Evolutionary conservation across 495 filamentous ascomycete genomes (phyloP).

Genomic region (Pseudoneurospora amorphoporcata): DNA sequence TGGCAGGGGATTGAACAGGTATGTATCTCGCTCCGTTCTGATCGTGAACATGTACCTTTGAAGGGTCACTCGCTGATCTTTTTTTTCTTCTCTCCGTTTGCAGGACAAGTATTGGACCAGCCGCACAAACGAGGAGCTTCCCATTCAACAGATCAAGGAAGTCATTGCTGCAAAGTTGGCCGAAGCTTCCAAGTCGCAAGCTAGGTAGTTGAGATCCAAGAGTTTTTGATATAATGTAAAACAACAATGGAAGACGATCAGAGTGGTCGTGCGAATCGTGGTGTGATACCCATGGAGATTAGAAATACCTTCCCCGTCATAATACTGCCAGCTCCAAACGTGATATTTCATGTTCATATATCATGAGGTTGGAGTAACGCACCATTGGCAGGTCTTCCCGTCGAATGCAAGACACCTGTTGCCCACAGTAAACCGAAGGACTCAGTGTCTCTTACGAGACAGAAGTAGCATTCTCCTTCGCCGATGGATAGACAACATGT

Average conservation of each 20-base stretch:
- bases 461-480: not conserved
- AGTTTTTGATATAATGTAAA: not conserved
- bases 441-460: not conserved
- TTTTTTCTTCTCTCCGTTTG: not conserved
- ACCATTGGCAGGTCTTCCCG: not conserved
- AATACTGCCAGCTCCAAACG: not conserved
- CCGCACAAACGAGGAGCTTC: conserved; percentile 40
- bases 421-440: not conserved
- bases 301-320: not conserved
- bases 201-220: not conserved
- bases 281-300: not conserved
- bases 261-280: not conserved
- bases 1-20: conserved; percentile 65
- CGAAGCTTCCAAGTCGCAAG: conserved; percentile 10
- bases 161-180: conserved; percentile 33
- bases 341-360: not conserved
- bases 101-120: conserved; percentile 52
- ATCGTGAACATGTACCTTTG: not conserved
- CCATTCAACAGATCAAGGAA: conserved; percentile 43
- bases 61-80: not conserved
- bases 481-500: not conserved
- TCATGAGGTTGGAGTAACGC: not conserved
- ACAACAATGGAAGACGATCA: not conserved
- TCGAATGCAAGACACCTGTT: not conserved
- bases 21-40: conserved; percentile 1